A percentile compares a stretch with the other conserved stretches of the same genome.
phyloP scores from a whole-genome alignment of 257 asterid species.

The Verbena officinalis region DNA sequence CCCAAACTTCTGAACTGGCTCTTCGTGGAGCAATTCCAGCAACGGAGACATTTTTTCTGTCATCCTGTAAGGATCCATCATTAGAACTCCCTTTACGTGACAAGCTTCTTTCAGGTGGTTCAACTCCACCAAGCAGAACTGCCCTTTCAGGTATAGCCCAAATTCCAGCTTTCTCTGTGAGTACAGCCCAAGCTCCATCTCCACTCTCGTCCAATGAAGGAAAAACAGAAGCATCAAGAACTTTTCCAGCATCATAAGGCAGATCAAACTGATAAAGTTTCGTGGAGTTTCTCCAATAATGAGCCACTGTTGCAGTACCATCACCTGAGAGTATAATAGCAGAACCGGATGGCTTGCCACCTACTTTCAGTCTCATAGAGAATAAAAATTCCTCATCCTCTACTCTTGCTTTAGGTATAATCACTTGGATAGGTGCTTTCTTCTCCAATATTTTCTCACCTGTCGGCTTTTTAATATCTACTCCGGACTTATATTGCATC shows the following conservation, averaged over 20 bases:
- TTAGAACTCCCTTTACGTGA: constrained; percentile 92
- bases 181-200: constrained; percentile 93
- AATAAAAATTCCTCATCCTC: constrained; percentile 88
- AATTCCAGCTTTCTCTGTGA: constrained; percentile 95
- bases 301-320: constrained; percentile 97
- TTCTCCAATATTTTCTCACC: constrained; percentile 76
- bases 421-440: constrained; percentile 84
- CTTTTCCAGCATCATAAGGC: constrained; percentile 94
- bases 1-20: constrained; percentile 86
- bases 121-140: constrained; percentile 86
- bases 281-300: constrained; percentile 84
- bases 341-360: constrained; percentile 95
- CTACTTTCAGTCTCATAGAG: constrained; percentile 82
- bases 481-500: constrained; percentile 87
- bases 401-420: constrained; percentile 92
- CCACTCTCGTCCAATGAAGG: constrained; percentile 72
- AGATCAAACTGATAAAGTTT: constrained; percentile 90
- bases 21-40: constrained; percentile 76
- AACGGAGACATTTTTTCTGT: constrained; percentile 56
- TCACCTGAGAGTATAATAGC: constrained; percentile 85
- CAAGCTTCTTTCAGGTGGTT: constrained; percentile 94
- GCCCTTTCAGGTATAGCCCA: constrained; percentile 99
- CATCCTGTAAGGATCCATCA: constrained; percentile 69
- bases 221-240: constrained; percentile 87
- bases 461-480: constrained; percentile 53